These are phyloP conservation scores for Rhizopogon vinicolor DNA, from an alignment of 768 basidiomycete genomes.

Conservation along the genomic window DNA sequence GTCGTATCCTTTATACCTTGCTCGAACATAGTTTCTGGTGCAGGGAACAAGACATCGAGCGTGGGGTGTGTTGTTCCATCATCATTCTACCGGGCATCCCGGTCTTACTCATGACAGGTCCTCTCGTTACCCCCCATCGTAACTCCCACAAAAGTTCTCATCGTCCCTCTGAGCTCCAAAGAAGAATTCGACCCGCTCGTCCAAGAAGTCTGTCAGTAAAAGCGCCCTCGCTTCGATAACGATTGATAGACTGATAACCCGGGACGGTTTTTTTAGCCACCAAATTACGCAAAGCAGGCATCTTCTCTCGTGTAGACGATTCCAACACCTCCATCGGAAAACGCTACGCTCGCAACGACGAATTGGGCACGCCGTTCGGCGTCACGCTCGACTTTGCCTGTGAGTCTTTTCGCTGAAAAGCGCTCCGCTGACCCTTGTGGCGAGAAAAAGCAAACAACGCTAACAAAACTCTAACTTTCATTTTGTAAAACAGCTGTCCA, in stretches of 20 bases:
- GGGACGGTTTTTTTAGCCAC: conserved; percentile 48
- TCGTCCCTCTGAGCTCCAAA: conserved; percentile 88
- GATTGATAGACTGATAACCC: conserved; percentile 7
- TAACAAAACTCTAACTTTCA: not conserved
- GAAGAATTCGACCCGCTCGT: conserved; percentile 82
- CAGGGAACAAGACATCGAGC: conserved; percentile 86
- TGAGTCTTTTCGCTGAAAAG: conserved; percentile 29
- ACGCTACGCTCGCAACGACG: conserved; percentile 97
- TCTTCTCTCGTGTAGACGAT: conserved; percentile 93
- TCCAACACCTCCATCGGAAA: conserved; percentile 94
- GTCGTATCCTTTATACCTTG: conserved; percentile 89
- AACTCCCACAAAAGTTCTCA: conserved; percentile 95
- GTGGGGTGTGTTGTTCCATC: conserved; percentile 60
- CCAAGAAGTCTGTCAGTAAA: conserved; percentile 80
- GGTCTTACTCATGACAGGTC: conserved; percentile 43
- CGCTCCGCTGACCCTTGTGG: not conserved
- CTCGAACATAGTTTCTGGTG: conserved; percentile 97
- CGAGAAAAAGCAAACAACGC: too few species aligned
- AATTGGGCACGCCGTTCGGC: conserved; percentile 96
- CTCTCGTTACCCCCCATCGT: conserved; percentile 86
- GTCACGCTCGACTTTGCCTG: conserved; percentile 95
- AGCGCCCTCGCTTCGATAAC: not conserved
- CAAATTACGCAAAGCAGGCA: conserved; percentile 82
- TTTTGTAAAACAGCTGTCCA: conserved; percentile 57
- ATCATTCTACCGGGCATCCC: not conserved